Base-by-base conservation (phyloP, 2,329 filamentous ascomycete species). In the Pyrenophora graminea region DNA sequence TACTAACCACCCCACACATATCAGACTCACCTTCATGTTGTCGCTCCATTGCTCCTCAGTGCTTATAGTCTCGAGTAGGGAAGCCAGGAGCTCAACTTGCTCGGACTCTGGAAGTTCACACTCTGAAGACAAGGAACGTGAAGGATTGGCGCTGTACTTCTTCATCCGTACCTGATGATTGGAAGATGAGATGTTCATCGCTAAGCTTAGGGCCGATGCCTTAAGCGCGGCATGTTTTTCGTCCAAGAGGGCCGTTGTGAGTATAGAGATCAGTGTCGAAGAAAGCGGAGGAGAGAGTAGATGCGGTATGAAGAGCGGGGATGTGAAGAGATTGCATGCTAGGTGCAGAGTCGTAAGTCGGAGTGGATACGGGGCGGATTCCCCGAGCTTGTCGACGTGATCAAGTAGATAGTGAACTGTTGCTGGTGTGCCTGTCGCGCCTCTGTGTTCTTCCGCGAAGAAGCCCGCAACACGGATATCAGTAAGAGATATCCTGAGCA, bases 271-370 rank as follows among this genome's bases (percentile, higher is more conserved):
- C 0, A 84, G 78, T 1, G 76, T 69, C 5, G 85, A 82, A 1
- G 42, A 91, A 72, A 18, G 62, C 1, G 69, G 68, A 2, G 60
- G 33, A 45, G 75, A 71, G 6, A 89, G 76, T 7, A 92, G 78
- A 55, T 86, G 81, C 2, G 84, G 80, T 0, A 85, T 79, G 64
- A 88, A 95, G 0, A 96, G 78, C 0, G 84, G 82, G 1, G 87
- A 87, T 0, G 84, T 86, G 75, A 96, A 96, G 36, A 96, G 78
- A 65, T 96, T 97, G 75, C 91, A 95, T 1, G 85, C 82, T 66
- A 93, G 82, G 62, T 97, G 92, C 18, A 96, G 75, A 0, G 90
- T 88, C 13, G 96, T 90, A 2, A 97, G 84, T 12, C 91, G 87
- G 1, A 95, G 80, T 4, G 89, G 86, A 68, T 97, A 97, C 0